Evolutionary conservation across 768 basidiomycete species (phyloP).

Genomic region (Russula vinacea): DNA sequence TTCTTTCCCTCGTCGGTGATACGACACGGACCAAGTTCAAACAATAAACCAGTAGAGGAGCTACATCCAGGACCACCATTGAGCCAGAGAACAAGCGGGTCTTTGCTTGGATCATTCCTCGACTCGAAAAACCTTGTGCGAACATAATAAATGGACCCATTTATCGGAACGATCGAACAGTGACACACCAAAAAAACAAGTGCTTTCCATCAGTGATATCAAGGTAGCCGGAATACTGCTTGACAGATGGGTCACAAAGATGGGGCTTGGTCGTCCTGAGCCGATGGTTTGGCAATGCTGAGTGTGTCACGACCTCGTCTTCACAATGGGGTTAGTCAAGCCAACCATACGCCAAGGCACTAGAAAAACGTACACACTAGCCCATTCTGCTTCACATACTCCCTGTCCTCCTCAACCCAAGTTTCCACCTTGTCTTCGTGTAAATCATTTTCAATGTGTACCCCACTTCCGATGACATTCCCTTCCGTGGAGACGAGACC

Average conservation of each 20-base stretch:
- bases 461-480: slow-evolving; percentile 36
- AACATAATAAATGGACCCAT: not conserved
- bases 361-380: slow-evolving; percentile 55
- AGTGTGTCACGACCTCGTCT: slow-evolving; percentile 45
- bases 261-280: slow-evolving; percentile 44
- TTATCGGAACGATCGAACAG: not conserved
- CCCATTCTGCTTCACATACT: slow-evolving; percentile 69
- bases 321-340: not conserved
- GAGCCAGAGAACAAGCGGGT: slow-evolving; percentile 88
- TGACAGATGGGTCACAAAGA: slow-evolving; percentile 50
- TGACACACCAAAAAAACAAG: slow-evolving; percentile 55
- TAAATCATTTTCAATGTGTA: slow-evolving; percentile 46
- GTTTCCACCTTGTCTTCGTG: slow-evolving; percentile 47
- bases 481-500: slow-evolving; percentile 25
- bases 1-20: slow-evolving; percentile 44
- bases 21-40: slow-evolving; percentile 30
- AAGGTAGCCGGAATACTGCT: slow-evolving; percentile 56
- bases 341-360: not conserved
- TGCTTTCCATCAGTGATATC: slow-evolving; percentile 54
- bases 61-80: slow-evolving; percentile 61
- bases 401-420: slow-evolving; percentile 60
- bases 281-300: slow-evolving; percentile 39
- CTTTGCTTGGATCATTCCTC: slow-evolving; percentile 63
- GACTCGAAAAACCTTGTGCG: slow-evolving; percentile 84
- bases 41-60: slow-evolving; percentile 31